Base-by-base conservation (phyloP, 768 basidiomycete genomes). In the Sistotremastrum suecicum region DNA sequence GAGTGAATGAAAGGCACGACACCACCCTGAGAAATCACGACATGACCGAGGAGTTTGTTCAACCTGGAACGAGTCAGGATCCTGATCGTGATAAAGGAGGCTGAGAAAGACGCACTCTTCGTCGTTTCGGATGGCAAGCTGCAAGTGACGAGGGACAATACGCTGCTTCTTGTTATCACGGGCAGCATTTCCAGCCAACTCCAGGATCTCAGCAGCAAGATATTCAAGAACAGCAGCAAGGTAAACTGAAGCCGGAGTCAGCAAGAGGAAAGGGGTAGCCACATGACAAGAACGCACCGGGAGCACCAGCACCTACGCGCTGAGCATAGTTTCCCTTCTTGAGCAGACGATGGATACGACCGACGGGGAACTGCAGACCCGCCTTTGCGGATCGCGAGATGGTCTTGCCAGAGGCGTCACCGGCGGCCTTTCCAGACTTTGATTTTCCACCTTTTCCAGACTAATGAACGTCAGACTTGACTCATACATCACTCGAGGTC, bases 21-120 rank as follows among this genome's bases (percentile, higher is more conserved):
- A 66, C 76, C 76, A 63, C 76, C 76, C 52, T 78, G 75, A 35
- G 74, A 76, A 63, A 78, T 78, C 58, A 74, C 68, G 46, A 78
- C 76, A 51, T 59, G 59, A 8, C 64, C 64, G 10, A 67, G 64
- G 29, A 66, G 66, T 44, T 51, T 66, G 54, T 63, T 66, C 47
- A 69, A 58, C 43, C 63, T 64, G 34, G 10, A 0, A 0, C 3
- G 30, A 38, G 37, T 32, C 35, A 45, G 9, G 20, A 1, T 8
- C 10, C 28, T n/a, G 39, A 8, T 32, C 3, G 7, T 2, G 9
- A 45, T 2, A 34, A 51, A 10, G 6, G 4, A 38, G 8, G 38
- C 11, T 30, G 34, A n/a, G 20, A 11, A 35, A n/a, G 42, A 38
- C 57, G 34, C 34, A 69, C 65, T 71, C 74, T 53, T 76, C 74